phyloP scores from a whole-genome alignment of 495 filamentous ascomycete genomes.

The Cairneyella variabilis region DNA sequence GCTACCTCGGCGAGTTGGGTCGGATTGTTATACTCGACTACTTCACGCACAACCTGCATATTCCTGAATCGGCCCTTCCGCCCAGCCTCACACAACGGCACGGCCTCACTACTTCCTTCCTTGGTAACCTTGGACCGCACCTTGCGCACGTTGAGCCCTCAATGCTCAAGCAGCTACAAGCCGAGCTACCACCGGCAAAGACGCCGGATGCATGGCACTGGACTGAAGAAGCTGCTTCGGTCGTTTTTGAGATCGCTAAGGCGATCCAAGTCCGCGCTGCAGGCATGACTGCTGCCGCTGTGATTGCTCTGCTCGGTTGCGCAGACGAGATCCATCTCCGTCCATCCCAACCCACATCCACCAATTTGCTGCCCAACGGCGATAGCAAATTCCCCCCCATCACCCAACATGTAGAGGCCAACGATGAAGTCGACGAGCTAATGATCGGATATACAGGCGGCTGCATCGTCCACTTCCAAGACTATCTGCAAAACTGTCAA shows the following conservation, averaged over 20 bases:
- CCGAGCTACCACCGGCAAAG: constrained; percentile 48
- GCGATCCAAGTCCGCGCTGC: constrained; percentile 66
- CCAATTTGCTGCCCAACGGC: constrained; percentile 2
- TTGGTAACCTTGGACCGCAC: constrained; percentile 54
- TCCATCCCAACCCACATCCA: not conserved
- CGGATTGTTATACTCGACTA: constrained; percentile 68
- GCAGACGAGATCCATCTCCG: constrained; percentile 57
- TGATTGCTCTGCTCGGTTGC: constrained; percentile 62
- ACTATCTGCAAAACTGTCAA: constrained; percentile 68
- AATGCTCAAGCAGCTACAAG: constrained; percentile 47
- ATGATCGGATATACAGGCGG: constrained; percentile 77
- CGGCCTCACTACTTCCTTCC: constrained; percentile 66
- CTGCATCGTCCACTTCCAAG: constrained; percentile 72
- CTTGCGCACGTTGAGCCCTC: constrained; percentile 43
- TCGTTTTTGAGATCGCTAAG: constrained; percentile 57
- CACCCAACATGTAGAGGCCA: not conserved
- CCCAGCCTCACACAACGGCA: constrained; percentile 57
- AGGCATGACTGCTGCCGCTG: constrained; percentile 66
- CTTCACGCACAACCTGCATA: constrained; percentile 42
- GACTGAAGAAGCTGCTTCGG: constrained; percentile 51
- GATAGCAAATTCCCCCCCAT: not conserved
- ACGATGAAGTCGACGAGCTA: constrained; percentile 45
- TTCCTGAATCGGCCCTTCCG: constrained; percentile 45
- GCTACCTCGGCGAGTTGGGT: constrained; percentile 81
- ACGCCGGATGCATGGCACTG: constrained; percentile 45